Evolutionary conservation across 495 filamentous ascomycete species (phyloP), one percentile per base, ranked within the genome.

Genomic region (Lepidopterella palustris): DNA sequence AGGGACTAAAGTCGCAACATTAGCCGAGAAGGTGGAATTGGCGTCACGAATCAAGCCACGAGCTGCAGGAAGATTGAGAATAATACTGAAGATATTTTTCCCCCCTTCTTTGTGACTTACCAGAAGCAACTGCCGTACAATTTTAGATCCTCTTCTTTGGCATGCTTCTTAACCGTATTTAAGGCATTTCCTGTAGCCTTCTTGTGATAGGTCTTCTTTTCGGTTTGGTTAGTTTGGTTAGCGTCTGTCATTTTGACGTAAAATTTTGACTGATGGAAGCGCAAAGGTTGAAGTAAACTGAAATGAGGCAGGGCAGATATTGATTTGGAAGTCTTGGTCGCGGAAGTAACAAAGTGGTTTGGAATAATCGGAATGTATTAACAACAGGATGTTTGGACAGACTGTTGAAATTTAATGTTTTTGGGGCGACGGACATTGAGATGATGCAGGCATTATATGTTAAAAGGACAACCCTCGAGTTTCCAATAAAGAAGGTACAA

Each of bases 71-170:
- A 11, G 24, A 1, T 28, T 51, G 20, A 40, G 39, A 25, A 45
- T 40, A 15, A 42, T 10, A 60, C 58, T 45, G 2, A 0, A 40
- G 32, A 64, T 18, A 20, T 42, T 42, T 11, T 1, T n/a, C n/a
- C n/a, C n/a, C n/a, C 10, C 35, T 42, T 42, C 18, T 15, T 15
- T 35, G 28, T 13, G 20, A 76, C 83, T 70, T 72, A 92, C 90
- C 92, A 96, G 72, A 96, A 96, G 73, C 90, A 95, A 68, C 86
- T 88, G 45, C 90, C 89, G 73, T 85, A 96, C 5, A 97, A 74
- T 73, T 92, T 93, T 39, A 96, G 73, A 21, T 86, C 84, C 53
- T 82, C 72, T 4, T 89, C 86, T 59, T 84, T 82, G 13, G 80
- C 78, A 65, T 88, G 92, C 29, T 79, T 84, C 66, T 82, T 80